Conservation (phyloP, 352 stramenopile genomes). For the Globisporangium iwayamae region DNA sequence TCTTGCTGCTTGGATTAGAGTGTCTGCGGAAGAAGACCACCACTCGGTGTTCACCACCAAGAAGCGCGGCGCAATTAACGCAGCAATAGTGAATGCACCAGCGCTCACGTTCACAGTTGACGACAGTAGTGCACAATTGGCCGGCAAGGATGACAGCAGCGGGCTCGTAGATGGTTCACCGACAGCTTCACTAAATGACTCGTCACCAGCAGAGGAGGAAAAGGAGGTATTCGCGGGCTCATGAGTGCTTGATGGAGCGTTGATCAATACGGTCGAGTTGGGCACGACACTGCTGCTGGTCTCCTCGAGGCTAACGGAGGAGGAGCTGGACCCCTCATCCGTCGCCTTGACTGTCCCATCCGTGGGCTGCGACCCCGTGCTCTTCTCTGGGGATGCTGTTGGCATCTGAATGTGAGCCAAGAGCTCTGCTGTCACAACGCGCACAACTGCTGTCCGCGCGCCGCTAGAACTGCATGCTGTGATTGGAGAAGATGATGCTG, state of each 20-base stretch:
- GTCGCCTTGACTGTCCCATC: neutral
- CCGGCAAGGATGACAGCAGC: neutral
- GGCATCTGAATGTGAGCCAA: neutral
- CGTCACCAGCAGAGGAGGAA: neutral
- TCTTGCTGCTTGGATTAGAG: neutral
- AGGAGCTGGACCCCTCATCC: neutral
- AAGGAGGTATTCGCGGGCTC: neutral
- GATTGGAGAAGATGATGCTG: neutral
- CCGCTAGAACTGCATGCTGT: neutral
- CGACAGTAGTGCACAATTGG: constrained; percentile 4
- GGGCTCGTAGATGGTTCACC: neutral
- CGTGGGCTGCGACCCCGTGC: neutral
- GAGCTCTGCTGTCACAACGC: neutral
- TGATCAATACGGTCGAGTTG: neutral
- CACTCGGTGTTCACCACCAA: neutral
- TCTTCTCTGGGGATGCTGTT: neutral
- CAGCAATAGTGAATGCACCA: neutral
- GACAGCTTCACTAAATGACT: neutral
- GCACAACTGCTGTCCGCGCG: neutral
- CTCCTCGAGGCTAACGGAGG: neutral
- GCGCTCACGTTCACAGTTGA: neutral
- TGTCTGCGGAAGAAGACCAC: neutral
- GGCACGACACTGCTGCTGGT: neutral
- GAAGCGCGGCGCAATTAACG: neutral
- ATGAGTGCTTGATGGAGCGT: too few species aligned